Evolutionary conservation across 2,329 filamentous ascomycete genomes (phyloP).

Genomic region (Penicillium sp.): DNA sequence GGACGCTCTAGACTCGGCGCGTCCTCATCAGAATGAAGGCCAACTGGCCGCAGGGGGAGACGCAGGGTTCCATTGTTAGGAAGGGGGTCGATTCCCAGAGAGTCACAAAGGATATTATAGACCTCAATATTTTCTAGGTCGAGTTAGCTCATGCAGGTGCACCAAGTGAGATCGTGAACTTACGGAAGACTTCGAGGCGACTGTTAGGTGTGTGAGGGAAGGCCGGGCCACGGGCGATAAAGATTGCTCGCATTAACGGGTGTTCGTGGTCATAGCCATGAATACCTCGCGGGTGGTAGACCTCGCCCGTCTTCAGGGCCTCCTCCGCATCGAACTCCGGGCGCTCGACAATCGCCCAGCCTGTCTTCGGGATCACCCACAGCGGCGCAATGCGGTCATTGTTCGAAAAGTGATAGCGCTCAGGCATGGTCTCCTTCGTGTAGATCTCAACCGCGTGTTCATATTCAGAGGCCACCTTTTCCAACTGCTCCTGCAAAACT

Average conservation of each 20-base stretch:
- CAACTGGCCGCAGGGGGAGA: slow-evolving; percentile 44
- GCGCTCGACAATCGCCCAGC: slow-evolving; percentile 84
- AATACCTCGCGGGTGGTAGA: slow-evolving; percentile 76
- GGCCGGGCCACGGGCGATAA: slow-evolving; percentile 83
- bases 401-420: slow-evolving; percentile 82
- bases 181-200: slow-evolving; percentile 74
- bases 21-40: slow-evolving; percentile 43
- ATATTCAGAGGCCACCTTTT: slow-evolving; percentile 56
- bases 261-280: slow-evolving; percentile 96
- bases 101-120: slow-evolving; percentile 92
- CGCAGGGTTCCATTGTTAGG: slow-evolving; percentile 82
- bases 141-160: neutral
- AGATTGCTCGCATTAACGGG: slow-evolving; percentile 93
- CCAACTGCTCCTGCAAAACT: slow-evolving; percentile 58
- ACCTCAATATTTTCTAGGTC: slow-evolving; percentile 80
- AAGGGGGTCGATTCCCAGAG: slow-evolving; percentile 65
- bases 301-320: slow-evolving; percentile 58
- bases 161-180: slow-evolving; percentile 40
- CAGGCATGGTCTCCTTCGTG: slow-evolving; percentile 80
- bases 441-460: slow-evolving; percentile 72
- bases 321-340: slow-evolving; percentile 71
- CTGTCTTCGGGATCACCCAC: slow-evolving; percentile 88
- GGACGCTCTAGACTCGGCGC: slow-evolving; percentile 30
- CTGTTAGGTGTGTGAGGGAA: slow-evolving; percentile 84
- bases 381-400: slow-evolving; percentile 88